Base-by-base conservation (phyloP, 2,329 filamentous ascomycete species). In the Fusarium compactum region DNA sequence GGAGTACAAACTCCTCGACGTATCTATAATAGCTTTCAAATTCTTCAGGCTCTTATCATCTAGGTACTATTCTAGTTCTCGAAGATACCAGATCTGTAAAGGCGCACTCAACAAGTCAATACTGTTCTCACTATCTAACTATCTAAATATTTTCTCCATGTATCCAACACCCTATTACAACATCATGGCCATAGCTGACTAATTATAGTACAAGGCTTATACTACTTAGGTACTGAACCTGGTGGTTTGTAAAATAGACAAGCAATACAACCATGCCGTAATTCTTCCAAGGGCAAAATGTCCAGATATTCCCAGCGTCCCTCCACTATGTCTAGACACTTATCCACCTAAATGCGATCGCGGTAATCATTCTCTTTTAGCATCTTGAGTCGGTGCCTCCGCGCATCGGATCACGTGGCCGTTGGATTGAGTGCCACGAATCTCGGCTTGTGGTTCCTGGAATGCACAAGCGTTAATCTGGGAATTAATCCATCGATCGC, bases 271-370 rank as follows among this genome's bases (percentile, higher is more conserved):
- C 32, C 32, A 34, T 5, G 3, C 32, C 8, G 32, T 34, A 34
- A 9, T 8, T 9, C 32, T 3, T 18, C 15, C 5, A 18, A 16
- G 15, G 1, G 2, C 32, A 18, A 18, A 1, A 34, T 9, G 15
- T 18, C 16, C 15, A 34, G 15, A 10, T 5, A 0, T 34, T 34
- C 8, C 8, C 5, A 9, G 6, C 5, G 8, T 18, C 32, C 32
- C 8, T 18, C 5, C 16, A 10, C 15, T 2, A 34, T 1, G 15
- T 5, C 32, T 11, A 6, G 10, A 6, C 1, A 11, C 2, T 15
- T 0, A 11, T 18, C 43, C 14, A 20, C 41, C 15, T 6, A 24
- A 3, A 3, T 1, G 0, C 8, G 16, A 12, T n/a, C 16, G 18
- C 1, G 6, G 24, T 15, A 8, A n/a, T 27, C 10, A 27, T 27